A percentile compares a stretch with the other conserved stretches of the same genome.
phyloP scores from a whole-genome alignment of 1,284 basidiomycete species.

The Fomitopsis palustris region DNA sequence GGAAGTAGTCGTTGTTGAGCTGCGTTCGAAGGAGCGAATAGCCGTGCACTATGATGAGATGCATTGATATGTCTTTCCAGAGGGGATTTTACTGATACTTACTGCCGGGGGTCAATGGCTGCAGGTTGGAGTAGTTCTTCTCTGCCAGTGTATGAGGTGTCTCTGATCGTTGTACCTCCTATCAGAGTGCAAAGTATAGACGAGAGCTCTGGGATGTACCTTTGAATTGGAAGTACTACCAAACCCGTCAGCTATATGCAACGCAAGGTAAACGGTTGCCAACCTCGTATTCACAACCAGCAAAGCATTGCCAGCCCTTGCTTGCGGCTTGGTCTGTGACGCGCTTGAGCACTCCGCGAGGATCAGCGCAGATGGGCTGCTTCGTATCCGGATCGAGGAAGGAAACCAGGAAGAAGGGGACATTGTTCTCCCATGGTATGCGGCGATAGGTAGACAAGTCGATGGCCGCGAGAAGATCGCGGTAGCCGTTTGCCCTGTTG shows the following conservation, averaged over 20 bases:
- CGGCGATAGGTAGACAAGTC: slow-evolving; percentile 84
- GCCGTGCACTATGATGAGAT: slow-evolving; percentile 85
- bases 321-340: slow-evolving; percentile 48
- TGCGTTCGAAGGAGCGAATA: slow-evolving; percentile 89
- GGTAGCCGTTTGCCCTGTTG: slow-evolving; percentile 88
- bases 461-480: slow-evolving; percentile 81
- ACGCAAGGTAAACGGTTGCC: slow-evolving; percentile 11
- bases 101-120: slow-evolving; percentile 90
- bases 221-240: slow-evolving; percentile 92
- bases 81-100: no score
- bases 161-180: slow-evolving; percentile 44
- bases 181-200: neutral
- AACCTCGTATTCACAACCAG: slow-evolving; percentile 92
- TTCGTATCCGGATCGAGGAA: slow-evolving; percentile 85
- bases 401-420: slow-evolving; percentile 90
- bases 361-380: slow-evolving; percentile 77
- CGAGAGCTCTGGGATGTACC: slow-evolving; percentile 37
- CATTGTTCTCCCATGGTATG: slow-evolving; percentile 90
- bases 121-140: slow-evolving; percentile 76
- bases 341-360: slow-evolving; percentile 74
- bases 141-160: slow-evolving; percentile 71
- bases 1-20: slow-evolving; percentile 88
- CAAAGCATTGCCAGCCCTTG: slow-evolving; percentile 60
- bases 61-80: no score
- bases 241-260: neutral